Evolutionary conservation across 352 stramenopile genomes (phyloP), one percentile per base, ranked within the genome.

Genomic region (Globisporangium spinosum): DNA sequence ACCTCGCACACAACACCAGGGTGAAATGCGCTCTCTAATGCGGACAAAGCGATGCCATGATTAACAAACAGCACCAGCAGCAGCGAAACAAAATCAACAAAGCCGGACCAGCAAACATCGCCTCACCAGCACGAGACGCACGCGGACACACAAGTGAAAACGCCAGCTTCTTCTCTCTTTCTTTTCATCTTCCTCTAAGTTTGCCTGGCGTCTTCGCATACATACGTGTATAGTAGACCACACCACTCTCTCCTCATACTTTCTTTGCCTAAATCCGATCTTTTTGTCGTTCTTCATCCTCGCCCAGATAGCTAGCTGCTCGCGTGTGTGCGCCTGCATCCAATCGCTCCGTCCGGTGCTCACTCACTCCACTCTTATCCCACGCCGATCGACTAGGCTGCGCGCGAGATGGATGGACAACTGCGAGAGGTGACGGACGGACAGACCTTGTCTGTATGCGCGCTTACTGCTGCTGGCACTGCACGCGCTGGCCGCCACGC

Each of bases 391-490:
- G 43, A 51, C 17, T 23, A 22, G 15, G 17, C 43, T 22, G 43
- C 15, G 43, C 43, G 43, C 43, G 8, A 22, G 9, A 45, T 38
- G 38, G 13, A 47, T 47, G 38, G 38, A 51, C 0, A 51, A 51
- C 17, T 2, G 43, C 15, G 7, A 8, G 15, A 7, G 20, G 15
- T 45, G 38, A 20, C 9, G n/a, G 43, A 22, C 43, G 43, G 43
- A 51, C 43, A 8, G 43, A 51, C 43, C 15, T 25, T 22, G 54
- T 13, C 54, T 59, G 22, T 20, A 54, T 29, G 34, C 35, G 9
- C 43, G 65, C 74, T 90, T 94, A 96, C 80, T 96, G 89, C 77
- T 93, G 84, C 79, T 96, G 87, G 83, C 89, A 96, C 73, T 94
- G 83, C 69, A 96, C 89, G 63, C 87, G 87, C 75, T 90, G 87